Percentiles rank a stretch among this genome's conserved stretches.
These are phyloP conservation scores for Cystobasidium tubakii DNA, from an alignment of 768 basidiomycete genomes.

Conservation along the genomic window DNA sequence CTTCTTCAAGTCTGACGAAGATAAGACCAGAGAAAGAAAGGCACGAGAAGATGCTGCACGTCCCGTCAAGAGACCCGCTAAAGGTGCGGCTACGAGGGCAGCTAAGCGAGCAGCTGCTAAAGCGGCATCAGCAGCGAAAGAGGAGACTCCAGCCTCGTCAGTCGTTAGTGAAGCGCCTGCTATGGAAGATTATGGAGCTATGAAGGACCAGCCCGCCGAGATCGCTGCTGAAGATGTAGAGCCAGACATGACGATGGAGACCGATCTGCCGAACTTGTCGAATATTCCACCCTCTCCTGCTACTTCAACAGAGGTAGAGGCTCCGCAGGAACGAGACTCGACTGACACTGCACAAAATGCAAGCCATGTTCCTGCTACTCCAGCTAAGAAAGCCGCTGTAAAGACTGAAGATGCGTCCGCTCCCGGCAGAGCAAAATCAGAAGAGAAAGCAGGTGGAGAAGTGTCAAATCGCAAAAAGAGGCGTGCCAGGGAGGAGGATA, in stretches of 20 bases:
- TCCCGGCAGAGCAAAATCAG: not conserved
- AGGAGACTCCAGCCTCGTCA: not conserved
- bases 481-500: slow-evolving; percentile 28
- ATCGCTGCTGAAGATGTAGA: not conserved
- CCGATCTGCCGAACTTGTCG: not conserved
- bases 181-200: not conserved
- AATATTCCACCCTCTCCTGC: not conserved
- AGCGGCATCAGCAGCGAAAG: not conserved
- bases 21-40: slow-evolving; percentile 44
- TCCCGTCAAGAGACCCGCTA: not conserved
- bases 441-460: not conserved
- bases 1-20: slow-evolving; percentile 44
- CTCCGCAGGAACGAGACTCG: not conserved
- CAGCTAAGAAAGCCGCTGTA: not conserved
- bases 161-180: not conserved
- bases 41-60: slow-evolving; percentile 46
- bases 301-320: not conserved
- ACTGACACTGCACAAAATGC: not conserved
- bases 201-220: not conserved
- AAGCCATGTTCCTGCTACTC: not conserved
- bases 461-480: slow-evolving; percentile 34
- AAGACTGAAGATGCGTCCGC: not conserved
- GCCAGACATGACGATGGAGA: not conserved
- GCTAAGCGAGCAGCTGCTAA: slow-evolving; percentile 8
- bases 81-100: slow-evolving; percentile 34